These are phyloP conservation scores for Coemansia sp. DNA, from an alignment of 192 early-diverging fungal genomes.

Conservation along the genomic window DNA sequence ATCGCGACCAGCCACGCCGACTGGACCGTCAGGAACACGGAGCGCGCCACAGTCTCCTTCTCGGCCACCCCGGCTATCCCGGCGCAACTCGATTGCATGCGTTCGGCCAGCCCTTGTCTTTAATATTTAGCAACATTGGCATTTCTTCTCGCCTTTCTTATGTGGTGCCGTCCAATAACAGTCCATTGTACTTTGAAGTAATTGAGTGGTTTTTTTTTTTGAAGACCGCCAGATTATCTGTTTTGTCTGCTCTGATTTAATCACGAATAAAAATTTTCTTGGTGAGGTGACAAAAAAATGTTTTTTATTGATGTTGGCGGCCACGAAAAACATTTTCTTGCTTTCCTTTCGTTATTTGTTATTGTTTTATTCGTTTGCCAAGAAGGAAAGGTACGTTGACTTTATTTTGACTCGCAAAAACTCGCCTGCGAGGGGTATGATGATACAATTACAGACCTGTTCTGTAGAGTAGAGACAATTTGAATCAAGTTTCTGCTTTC, in stretches of 20 bases:
- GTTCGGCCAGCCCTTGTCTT: conserved; percentile 11
- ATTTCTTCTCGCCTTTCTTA: background rate
- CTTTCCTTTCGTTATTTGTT: background rate
- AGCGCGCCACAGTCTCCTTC: conserved; percentile 5
- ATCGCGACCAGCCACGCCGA: conserved; percentile 7
- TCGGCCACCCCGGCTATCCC: conserved; percentile 16
- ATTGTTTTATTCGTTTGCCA: background rate
- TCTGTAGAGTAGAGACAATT: conserved; percentile 41
- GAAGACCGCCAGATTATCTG: too few species aligned
- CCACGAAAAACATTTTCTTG: too few species aligned
- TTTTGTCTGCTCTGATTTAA: too few species aligned
- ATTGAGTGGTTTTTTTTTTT: too few species aligned
- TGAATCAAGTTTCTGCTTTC: conserved; percentile 37
- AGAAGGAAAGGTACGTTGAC: background rate
- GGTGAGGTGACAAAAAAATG: too few species aligned
- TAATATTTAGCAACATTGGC: conserved; percentile 4
- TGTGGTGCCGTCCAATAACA: background rate
- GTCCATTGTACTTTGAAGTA: background rate
- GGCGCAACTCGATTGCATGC: conserved; percentile 34
- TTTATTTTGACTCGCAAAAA: background rate
- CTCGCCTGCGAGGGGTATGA: conserved; percentile 13
- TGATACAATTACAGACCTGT: conserved; percentile 53
- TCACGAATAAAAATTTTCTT: too few species aligned
- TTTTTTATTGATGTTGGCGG: too few species aligned
- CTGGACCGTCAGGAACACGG: background rate